Base-by-base conservation (phyloP, 2,329 filamentous ascomycete genomes). In the Trichophyton mentagrophytes region DNA sequence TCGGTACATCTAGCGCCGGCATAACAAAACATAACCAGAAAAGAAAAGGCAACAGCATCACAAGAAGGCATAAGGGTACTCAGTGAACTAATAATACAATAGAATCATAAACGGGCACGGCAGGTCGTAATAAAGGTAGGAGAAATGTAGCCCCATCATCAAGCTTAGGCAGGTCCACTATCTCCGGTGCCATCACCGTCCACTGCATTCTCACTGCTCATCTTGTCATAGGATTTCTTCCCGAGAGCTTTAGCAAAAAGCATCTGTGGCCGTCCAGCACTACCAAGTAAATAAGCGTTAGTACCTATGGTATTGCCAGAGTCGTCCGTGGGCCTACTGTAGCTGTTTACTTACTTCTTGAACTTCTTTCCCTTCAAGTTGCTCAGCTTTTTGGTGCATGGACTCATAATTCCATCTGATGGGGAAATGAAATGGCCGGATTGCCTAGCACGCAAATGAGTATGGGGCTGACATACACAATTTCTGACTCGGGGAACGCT, bases 341-440 rank as follows among this genome's bases (percentile, higher is more conserved):
- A 13, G 11, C 33, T 8, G 33, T 11, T 3, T 6, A 67, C 70
- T 57, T 70, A 77, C 76, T 75, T 78, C 67, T 75, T 75, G 61
- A 78, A 78, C 27, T 75, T 72, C 72, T 78, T 78, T 42, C 74
- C 74, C 71, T 79, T 79, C 60, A 79, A 68, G 61, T 78, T 74
- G 58, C 73, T 77, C 67, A 79, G 60, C 60, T 79, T 79, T 71
- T 78, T 77, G 30, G 76, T 78, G 62, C 76, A 78, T 2, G 77
- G 77, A 58, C 76, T 78, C 72, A 78, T 76, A 57, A 79, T 76
- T 44, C 75, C 74, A 64, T 79, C 77, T 3, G 76, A 78, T 0
- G 77, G 77, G 40, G 77, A 79, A 61, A 79, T 71, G 64, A 79
- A 79, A 51, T 71, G 70, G 49, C 69, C 68, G 58, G 69, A 65